Evolutionary conservation across 495 filamentous ascomycete species (phyloP), one percentile per base, ranked within the genome.

Genomic region (Talaromyces stipitatus): DNA sequence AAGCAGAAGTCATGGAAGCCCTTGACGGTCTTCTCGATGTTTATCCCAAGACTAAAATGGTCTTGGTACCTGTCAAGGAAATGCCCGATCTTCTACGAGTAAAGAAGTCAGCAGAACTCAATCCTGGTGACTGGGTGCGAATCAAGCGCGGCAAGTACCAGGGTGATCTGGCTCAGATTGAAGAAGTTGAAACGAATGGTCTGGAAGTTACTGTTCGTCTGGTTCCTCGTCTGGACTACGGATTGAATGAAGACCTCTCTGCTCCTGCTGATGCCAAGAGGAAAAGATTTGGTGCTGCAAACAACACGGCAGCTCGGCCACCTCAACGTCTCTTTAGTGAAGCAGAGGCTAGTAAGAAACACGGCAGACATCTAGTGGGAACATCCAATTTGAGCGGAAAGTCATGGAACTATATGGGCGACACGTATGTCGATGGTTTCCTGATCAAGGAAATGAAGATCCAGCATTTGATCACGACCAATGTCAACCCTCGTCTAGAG

Each of bases 61-160:
- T 90, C 32, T 71, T 96, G 30, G 89, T 97, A 43, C 90, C 92
- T n/a, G 90, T 97, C 62, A 92, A 92, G 69, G 95, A 99, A 70
- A 95, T 96, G 86, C 92, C 95, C 0, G 94, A 97, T 70, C 83
- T 99, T 8, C 73, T 99, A n/a, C 83, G 90, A 24, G 90, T 92
- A 27, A 82, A 81, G 27, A 96, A 95, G 73, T 90, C 84, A 0
- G 87, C 91, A 51, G 85, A 86, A n/a, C 76, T 99, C 27, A 79
- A 90, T 55, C 89, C 89, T 28, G 92, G 92, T 58, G 86, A 86
- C 30, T 99, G 92, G 83, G 92, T 97, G 47, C 89, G 95, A 51
- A 82, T 97, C 58, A 87, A 84, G 70, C 84, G 88, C 47, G 83
- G 87, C 9, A 89, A 91, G 64, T 95, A 97, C 72, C 79, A 82